Evolutionary conservation across 1,284 basidiomycete species (phyloP), one percentile per base, ranked within the genome.

Genomic region (Pholiota adiposa): DNA sequence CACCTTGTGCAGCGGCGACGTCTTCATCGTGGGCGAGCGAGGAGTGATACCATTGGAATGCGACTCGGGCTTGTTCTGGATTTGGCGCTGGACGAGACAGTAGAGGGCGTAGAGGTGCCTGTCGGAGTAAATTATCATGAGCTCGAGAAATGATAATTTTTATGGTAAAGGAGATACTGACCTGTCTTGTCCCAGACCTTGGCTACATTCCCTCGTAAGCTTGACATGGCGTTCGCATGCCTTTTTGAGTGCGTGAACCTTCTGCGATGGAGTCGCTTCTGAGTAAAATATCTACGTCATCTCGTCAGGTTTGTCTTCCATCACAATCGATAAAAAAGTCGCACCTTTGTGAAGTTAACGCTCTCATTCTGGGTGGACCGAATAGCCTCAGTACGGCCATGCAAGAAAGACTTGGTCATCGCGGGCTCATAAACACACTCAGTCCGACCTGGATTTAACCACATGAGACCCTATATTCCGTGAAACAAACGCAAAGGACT

Each of bases 361-460:
- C 90, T 94, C 69, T 93, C 85, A 3, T 88, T 89, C 74, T 96
- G 94, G 7, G 97, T 93, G 0, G 94, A 93, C 12, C 96, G 80
- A 65, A 99, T 97, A 0, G 96, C 93, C 78, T 99, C 97, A 0
- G 97, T 99, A 5, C 97, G 83, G 2, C 97, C 97, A 72, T 98
- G 97, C 65, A 96, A 74, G 77, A 96, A 99, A 2, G 90, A 80
- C 76, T 99, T 99, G 55, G 95, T 98, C 97, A 99, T 99, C 11
- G 96, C 97, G 0, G 97, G 96, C 75, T 99, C 97, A 73, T 99
- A 99, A 1, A 94, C 95, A 72, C 93, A 96, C 74, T 97, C 96
- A 59, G 91, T 90, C 8, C 94, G 84, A 8, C 94, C 90, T 89
- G 58, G 40, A 41, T 54, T 33, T 4, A 40, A 56, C 58, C 18